These are phyloP conservation scores for Blastobotrys proliferans DNA, from an alignment of 1,139 yeast genomes.

Conservation along the genomic window DNA sequence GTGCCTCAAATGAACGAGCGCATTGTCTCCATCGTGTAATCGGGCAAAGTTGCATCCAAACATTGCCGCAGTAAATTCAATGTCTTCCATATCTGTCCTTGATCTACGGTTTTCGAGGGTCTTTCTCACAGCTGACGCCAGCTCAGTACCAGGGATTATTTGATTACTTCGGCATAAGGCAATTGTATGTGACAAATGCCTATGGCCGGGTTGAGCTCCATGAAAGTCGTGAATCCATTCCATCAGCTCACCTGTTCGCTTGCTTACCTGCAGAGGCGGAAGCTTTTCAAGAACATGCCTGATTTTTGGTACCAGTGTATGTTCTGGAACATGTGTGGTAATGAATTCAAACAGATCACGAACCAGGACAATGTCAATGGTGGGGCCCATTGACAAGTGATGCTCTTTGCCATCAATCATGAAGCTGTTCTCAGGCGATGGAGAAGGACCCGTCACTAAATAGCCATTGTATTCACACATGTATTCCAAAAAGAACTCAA, in stretches of 20 bases:
- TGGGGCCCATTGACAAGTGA: constrained; percentile 14
- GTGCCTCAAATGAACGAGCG: constrained; percentile 9
- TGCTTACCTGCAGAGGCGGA: constrained; percentile 13
- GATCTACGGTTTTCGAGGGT: constrained; percentile 10
- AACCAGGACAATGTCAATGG: constrained; percentile 11
- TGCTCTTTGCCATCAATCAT: constrained; percentile 8
- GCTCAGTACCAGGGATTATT: constrained; percentile 12
- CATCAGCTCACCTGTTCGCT: constrained; percentile 12
- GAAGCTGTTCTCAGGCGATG: constrained; percentile 16
- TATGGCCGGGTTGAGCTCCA: constrained; percentile 17
- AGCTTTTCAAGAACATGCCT: constrained; percentile 3
- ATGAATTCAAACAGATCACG: constrained; percentile 12
- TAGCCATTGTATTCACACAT: constrained; percentile 8
- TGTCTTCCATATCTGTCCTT: constrained; percentile 14
- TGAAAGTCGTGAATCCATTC: constrained; percentile 16
- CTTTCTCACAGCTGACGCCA: constrained; percentile 10
- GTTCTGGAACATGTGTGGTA: background rate
- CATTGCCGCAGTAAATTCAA: constrained; percentile 15
- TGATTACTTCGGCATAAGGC: constrained; percentile 11
- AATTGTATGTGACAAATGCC: constrained; percentile 14
- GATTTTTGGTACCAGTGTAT: background rate
- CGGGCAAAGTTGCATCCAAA: constrained; percentile 15
- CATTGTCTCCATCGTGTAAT: constrained; percentile 13
- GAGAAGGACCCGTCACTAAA: constrained; percentile 16
- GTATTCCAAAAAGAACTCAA: constrained; percentile 12